Evolutionary conservation across 805 yeast species (phyloP).

Genomic region (Hanseniaspora taiwanica): DNA sequence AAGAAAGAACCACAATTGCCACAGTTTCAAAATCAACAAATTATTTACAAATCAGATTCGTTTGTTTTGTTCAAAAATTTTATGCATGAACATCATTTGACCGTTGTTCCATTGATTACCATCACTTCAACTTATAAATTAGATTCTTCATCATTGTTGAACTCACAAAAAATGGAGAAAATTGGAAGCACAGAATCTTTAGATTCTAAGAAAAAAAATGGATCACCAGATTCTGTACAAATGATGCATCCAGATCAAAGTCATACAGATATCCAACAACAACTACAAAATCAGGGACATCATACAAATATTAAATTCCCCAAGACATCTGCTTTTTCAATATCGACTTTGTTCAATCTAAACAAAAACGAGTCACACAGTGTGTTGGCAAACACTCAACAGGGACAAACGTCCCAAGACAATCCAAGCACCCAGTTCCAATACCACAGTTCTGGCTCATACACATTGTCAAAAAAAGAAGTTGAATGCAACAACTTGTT

Average conservation of each 20-base stretch:
- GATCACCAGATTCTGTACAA: no score
- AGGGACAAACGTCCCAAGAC: neutral
- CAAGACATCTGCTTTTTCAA: conserved; percentile 1
- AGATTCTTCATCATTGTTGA: no score
- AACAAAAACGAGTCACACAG: conserved; percentile 1
- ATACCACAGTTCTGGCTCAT: conserved; percentile 2
- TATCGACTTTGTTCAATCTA: conserved; percentile 4
- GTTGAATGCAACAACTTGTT: conserved; percentile 4
- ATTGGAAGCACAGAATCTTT: no score
- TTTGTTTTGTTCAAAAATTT: conserved; percentile 18
- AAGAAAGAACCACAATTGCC: conserved; percentile 2
- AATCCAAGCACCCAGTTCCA: neutral
- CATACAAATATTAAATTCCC: neutral
- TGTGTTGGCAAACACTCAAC: neutral
- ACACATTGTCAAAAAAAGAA: conserved; percentile 4
- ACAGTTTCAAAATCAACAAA: conserved; percentile 4
- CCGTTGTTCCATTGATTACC: conserved; percentile 11
- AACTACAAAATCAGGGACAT: neutral
- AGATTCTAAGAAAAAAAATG: no score
- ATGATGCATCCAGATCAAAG: no score
- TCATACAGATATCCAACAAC: neutral
- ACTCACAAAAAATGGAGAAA: no score
- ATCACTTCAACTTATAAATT: conserved; percentile 3
- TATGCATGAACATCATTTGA: conserved; percentile 16
- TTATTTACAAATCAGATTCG: conserved; percentile 11